Evolutionary conservation across 768 basidiomycete genomes (phyloP).

Genomic region (Suillus luteus): DNA sequence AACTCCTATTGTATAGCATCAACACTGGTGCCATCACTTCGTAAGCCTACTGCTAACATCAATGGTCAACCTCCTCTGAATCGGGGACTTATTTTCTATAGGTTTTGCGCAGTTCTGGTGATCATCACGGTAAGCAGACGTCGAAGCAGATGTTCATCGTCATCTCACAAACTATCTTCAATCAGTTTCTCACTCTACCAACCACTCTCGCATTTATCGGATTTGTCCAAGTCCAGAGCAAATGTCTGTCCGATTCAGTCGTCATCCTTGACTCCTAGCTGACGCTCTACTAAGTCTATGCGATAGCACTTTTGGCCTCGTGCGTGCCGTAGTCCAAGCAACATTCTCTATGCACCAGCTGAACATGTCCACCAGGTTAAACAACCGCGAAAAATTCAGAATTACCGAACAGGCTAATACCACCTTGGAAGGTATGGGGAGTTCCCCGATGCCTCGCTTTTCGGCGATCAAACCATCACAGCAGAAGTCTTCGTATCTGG

Average conservation of each 20-base stretch:
- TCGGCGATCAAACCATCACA: not conserved
- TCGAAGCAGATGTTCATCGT: too few relatives aligned
- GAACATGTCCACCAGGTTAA: not conserved
- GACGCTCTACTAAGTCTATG: constrained; percentile 15
- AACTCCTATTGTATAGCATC: constrained; percentile 22
- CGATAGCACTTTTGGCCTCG: constrained; percentile 21
- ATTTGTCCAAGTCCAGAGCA: constrained; percentile 21
- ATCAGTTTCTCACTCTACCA: constrained; percentile 15
- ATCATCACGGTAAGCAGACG: constrained; percentile 11
- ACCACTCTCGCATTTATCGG: constrained; percentile 10
- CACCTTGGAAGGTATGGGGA: not conserved
- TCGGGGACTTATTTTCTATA: not conserved
- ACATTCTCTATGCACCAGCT: not conserved
- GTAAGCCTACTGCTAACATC: constrained; percentile 5
- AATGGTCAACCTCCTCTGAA: not conserved
- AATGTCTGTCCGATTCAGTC: constrained; percentile 13
- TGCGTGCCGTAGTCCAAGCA: constrained; percentile 7
- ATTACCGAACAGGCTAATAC: not conserved
- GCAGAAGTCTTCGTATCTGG: not conserved
- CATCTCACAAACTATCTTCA: not conserved
- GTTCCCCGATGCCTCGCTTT: not conserved
- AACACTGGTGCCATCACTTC: constrained; percentile 21
- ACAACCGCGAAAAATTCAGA: not conserved
- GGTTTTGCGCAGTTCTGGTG: constrained; percentile 15
- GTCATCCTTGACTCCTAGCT: not conserved